Percentiles rank a stretch among this genome's conserved stretches.
These are phyloP conservation scores for Hysterium pulicare DNA, from an alignment of 2,329 filamentous ascomycete species.

Conservation along the genomic window DNA sequence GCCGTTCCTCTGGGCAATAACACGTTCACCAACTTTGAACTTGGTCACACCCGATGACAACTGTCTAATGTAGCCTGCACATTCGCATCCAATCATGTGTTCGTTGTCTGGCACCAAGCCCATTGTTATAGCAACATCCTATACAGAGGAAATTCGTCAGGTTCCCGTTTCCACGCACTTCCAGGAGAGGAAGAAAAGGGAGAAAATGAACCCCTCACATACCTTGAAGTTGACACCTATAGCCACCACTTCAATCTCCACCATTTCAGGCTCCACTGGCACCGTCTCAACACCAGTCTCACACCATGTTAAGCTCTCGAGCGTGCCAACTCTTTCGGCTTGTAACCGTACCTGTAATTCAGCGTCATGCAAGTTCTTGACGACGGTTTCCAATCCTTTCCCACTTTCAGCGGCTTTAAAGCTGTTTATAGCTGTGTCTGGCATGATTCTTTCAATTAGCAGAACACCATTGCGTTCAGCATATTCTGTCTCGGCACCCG, in stretches of 20 bases:
- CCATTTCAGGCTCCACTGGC: conserved; percentile 2
- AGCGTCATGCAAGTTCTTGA: neutral
- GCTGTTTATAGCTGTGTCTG: conserved; percentile 1
- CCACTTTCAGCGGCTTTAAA: too few relatives aligned
- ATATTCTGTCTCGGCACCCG: conserved; percentile 4
- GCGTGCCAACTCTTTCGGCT: conserved; percentile 7
- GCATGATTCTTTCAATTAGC: conserved; percentile 1
- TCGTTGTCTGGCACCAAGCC: conserved; percentile 9
- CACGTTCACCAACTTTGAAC: conserved; percentile 9
- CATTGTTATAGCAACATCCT: conserved; percentile 11
- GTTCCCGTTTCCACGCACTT: neutral
- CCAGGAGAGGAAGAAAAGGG: neutral
- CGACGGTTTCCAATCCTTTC: neutral
- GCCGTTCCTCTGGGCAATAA: conserved; percentile 3
- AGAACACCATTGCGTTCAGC: conserved; percentile 5
- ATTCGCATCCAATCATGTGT: conserved; percentile 12
- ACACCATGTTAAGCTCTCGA: conserved; percentile 7
- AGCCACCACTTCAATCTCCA: conserved; percentile 12
- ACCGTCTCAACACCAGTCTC: too few relatives aligned
- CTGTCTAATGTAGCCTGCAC: conserved; percentile 10
- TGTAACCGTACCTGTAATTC: conserved; percentile 1
- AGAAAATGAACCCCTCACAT: neutral
- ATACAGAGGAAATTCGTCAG: neutral
- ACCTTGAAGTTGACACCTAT: conserved; percentile 12
- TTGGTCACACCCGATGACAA: neutral